Evolutionary conservation across 2,329 filamentous ascomycete genomes (phyloP).

Genomic region (Penicillium sp.): DNA sequence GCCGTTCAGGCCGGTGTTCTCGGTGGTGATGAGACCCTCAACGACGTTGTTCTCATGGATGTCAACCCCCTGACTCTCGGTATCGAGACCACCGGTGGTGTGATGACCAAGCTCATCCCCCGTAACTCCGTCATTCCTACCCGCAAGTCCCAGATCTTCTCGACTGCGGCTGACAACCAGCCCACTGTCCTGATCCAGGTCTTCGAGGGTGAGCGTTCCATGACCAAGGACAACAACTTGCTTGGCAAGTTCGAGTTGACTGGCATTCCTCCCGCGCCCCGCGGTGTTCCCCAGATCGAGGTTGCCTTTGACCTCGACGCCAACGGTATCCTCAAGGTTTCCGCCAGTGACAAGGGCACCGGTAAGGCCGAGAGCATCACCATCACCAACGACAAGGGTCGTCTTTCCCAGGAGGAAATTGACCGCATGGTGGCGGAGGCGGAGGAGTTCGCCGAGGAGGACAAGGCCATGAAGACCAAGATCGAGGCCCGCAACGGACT

Average conservation of each 20-base stretch:
- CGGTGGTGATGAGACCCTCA: conserved; percentile 75
- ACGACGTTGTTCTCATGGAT: conserved; percentile 86
- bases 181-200: conserved; percentile 93
- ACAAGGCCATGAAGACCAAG: conserved; percentile 95
- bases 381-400: conserved; percentile 99
- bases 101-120: conserved; percentile 95
- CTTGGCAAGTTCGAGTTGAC: conserved; percentile 98
- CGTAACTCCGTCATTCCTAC: conserved; percentile 93
- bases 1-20: conserved; percentile 96
- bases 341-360: conserved; percentile 94
- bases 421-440: conserved; percentile 98
- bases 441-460: conserved; percentile 97
- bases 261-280: conserved; percentile 87
- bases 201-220: conserved; percentile 84
- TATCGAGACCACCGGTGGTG: conserved; percentile 95
- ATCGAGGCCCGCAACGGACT: conserved; percentile 94
- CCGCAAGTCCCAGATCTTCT: conserved; percentile 97
- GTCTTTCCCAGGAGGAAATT: conserved; percentile 92
- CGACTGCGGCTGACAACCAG: conserved; percentile 93
- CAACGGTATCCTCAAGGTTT: conserved; percentile 97
- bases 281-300: conserved; percentile 96
- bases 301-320: conserved; percentile 96
- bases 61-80: conserved; percentile 94
- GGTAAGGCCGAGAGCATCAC: conserved; percentile 97
- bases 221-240: conserved; percentile 96